A percentile compares a stretch with the other conserved stretches of the same genome.
Evolutionary conservation across 2,329 filamentous ascomycete species (phyloP).

Genomic region (Ophiosphaerella korrae): DNA sequence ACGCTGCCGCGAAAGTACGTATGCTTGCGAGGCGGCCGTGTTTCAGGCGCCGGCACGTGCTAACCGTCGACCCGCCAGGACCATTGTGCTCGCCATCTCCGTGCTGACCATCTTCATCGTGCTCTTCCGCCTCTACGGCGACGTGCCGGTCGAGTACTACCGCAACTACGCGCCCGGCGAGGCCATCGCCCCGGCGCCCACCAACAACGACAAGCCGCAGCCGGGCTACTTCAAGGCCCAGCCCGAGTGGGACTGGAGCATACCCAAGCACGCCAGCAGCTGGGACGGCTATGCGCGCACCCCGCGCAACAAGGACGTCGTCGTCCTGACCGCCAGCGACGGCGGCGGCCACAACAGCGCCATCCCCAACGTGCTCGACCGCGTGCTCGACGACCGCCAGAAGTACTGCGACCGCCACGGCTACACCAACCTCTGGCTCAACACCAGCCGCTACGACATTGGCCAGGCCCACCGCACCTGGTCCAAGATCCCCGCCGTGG

Average conservation of each 20-base stretch:
- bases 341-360: conserved; percentile 50
- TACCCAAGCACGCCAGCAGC: conserved; percentile 29
- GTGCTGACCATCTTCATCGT: conserved; percentile 26
- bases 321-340: conserved; percentile 49
- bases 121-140: conserved; percentile 31
- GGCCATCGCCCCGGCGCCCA: conserved; percentile 14
- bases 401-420: conserved; percentile 46
- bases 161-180: conserved; percentile 29
- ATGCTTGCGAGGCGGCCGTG: not conserved
- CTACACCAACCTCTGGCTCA: conserved; percentile 48
- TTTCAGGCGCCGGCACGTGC: not conserved
- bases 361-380: conserved; percentile 45
- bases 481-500: conserved; percentile 49
- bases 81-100: conserved; percentile 25
- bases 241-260: conserved; percentile 39
- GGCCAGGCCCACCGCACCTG: conserved; percentile 45
- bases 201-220: conserved; percentile 32
- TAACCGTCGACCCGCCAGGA: conserved; percentile 15
- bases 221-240: conserved; percentile 38
- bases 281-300: conserved; percentile 38
- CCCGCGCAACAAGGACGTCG: conserved; percentile 42
- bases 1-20: conserved; percentile 15
- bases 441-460: conserved; percentile 49
- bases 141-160: conserved; percentile 33
- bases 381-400: conserved; percentile 42